Evolutionary conservation across 2,329 filamentous ascomycete species (phyloP), one percentile per base, ranked within the genome.

Genomic region (Diaporthe sp.): DNA sequence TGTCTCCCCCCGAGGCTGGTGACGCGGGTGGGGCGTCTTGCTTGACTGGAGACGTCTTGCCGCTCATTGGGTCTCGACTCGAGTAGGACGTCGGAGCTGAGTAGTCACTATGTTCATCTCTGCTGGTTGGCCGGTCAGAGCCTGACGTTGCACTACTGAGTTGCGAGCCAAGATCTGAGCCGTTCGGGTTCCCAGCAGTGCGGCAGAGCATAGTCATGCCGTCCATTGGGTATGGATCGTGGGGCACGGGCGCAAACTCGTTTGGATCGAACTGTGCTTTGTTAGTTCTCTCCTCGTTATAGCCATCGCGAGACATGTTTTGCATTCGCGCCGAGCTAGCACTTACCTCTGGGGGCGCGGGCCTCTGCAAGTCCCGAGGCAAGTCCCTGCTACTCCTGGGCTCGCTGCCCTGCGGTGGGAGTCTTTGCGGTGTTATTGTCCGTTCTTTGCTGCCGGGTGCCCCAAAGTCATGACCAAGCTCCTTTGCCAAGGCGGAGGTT

Each of bases 171-270:
- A 82, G 84, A 89, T 95, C 83, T 85, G 90, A 84, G 92, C 92
- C n/a, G 91, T 93, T 67, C 89, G 89, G 76, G 30, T 74, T 75
- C 5, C 92, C 93, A 52, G 94, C 93, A 52, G 94, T 92, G 75
- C 95, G 92, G 84, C 96, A 98, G 77, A 98, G 93, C 91, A 98
- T 97, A 0, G 96, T 98, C 95, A 98, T 98, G 6, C 96, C 96
- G 81, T 98, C 96, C 83, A 93, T 91, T 0, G 96, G 96, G 82
- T 98, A 98, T 13, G 97, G 95, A 79, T 98, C 97, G 80, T 98
- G 95, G 19, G 96, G 95, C 3, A 97, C 90, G 19, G 91, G 85
- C 5, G 92, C 88, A 75, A 94, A 90, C 77, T 95, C 92, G 73
- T 85, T 86, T 52, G 82, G 78, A 74, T 91, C 90, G 69, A 89